A percentile compares a stretch with the other conserved stretches of the same genome.
phyloP scores from a whole-genome alignment of 2,329 filamentous ascomycete genomes.

The Cladosporium sp. region DNA sequence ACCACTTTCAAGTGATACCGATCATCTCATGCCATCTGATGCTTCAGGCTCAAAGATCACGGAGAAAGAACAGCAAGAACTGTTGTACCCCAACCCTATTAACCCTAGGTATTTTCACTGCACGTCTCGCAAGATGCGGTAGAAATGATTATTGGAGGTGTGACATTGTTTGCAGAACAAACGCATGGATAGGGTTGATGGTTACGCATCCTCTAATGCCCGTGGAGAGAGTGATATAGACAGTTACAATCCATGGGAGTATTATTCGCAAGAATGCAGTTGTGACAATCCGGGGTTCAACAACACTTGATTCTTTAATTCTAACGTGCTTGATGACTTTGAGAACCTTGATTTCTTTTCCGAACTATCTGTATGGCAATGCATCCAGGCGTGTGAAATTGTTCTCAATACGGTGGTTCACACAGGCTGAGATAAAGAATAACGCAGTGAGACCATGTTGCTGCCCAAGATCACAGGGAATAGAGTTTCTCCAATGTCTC shows the following conservation, averaged over 20 bases:
- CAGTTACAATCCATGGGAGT: background rate
- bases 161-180: background rate
- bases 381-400: too few relatives aligned
- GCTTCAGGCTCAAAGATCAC: background rate
- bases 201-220: background rate
- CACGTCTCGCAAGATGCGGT: background rate
- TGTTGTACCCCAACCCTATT: background rate
- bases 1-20: background rate
- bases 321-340: too few relatives aligned
- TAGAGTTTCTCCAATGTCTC: background rate
- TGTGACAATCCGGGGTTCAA: too few relatives aligned
- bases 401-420: background rate
- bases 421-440: background rate
- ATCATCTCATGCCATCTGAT: background rate
- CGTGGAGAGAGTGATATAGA: background rate
- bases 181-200: fast-evolving
- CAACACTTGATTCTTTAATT: too few relatives aligned
- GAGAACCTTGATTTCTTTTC: too few relatives aligned
- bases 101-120: background rate
- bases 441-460: background rate
- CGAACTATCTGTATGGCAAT: too few relatives aligned
- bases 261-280: background rate
- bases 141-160: background rate
- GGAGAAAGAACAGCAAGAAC: background rate
- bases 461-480: background rate